Percentiles rank a stretch among this genome's conserved stretches.
These are phyloP conservation scores for Stagonosporopsis vannaccii DNA, from an alignment of 2,329 filamentous ascomycete genomes.

Conservation along the genomic window DNA sequence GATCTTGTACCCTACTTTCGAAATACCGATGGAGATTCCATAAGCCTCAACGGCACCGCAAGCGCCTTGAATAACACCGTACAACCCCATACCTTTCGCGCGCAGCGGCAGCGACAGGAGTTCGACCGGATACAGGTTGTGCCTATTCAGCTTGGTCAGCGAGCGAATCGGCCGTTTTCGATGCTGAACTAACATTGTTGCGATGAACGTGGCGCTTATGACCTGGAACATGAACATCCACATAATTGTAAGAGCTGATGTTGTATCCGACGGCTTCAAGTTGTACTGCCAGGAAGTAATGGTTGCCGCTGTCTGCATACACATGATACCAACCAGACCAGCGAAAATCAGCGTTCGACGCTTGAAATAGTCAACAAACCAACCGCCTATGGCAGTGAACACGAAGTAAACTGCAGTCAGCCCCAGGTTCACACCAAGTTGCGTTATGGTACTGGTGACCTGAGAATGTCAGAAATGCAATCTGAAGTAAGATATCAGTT, in stretches of 20 bases:
- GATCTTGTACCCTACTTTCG: slow-evolving; percentile 59
- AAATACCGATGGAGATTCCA: slow-evolving; percentile 57
- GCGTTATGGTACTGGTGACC: slow-evolving; percentile 47
- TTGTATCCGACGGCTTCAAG: slow-evolving; percentile 34
- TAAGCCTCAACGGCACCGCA: slow-evolving; percentile 56
- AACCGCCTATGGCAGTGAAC: slow-evolving; percentile 53
- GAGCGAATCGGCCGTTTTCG: not conserved
- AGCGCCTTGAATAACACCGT: slow-evolving; percentile 55
- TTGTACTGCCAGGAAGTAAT: slow-evolving; percentile 59
- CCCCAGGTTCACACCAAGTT: slow-evolving; percentile 55
- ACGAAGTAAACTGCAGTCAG: slow-evolving; percentile 56
- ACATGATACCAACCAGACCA: slow-evolving; percentile 53
- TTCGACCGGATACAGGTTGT: slow-evolving; percentile 58
- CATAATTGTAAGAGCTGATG: slow-evolving; percentile 54
- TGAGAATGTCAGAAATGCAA: not conserved
- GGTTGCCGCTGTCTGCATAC: slow-evolving; percentile 56
- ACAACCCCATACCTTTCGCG: slow-evolving; percentile 53
- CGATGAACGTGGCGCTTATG: slow-evolving; percentile 55
- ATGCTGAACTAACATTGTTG: slow-evolving; percentile 48
- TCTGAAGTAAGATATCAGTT: not conserved
- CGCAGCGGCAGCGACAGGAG: slow-evolving; percentile 54
- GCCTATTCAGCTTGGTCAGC: slow-evolving; percentile 20
- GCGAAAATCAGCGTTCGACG: slow-evolving; percentile 56
- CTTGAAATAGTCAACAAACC: slow-evolving; percentile 54
- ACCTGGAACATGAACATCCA: slow-evolving; percentile 60